phyloP scores from a whole-genome alignment of 2,329 filamentous ascomycete genomes.

The Fusarium verrucosum region DNA sequence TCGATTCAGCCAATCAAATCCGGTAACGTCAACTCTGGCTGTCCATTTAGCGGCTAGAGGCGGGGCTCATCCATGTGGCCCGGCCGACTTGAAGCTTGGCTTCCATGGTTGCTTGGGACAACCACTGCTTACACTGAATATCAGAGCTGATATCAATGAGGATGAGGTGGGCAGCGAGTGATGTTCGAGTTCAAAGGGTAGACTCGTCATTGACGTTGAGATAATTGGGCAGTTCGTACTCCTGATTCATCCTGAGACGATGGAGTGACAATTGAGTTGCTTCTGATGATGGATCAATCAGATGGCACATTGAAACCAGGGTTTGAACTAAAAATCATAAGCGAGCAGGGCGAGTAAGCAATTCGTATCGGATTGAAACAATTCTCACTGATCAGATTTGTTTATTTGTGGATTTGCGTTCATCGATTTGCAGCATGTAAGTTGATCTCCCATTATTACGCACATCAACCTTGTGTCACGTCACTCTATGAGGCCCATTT shows the following conservation, averaged over 20 bases:
- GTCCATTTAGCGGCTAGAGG: slow-evolving; percentile 21
- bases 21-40: background rate
- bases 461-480: background rate
- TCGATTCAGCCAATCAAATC: background rate
- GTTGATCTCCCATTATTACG: background rate
- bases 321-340: slow-evolving; percentile 2
- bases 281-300: background rate
- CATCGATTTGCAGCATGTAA: background rate
- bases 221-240: background rate
- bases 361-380: background rate
- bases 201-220: background rate
- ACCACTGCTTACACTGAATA: slow-evolving; percentile 6
- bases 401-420: slow-evolving; percentile 5
- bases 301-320: background rate
- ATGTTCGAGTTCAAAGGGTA: background rate
- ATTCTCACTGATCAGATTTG: background rate
- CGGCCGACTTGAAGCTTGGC: slow-evolving; percentile 1
- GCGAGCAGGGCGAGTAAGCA: slow-evolving; percentile 7
- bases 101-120: slow-evolving; percentile 35
- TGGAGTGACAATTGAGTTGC: background rate
- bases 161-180: too few species aligned
- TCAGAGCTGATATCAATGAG: background rate
- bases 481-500: too few species aligned
- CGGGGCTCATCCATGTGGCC: slow-evolving; percentile 19
- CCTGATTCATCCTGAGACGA: background rate